Percentiles rank a stretch among this genome's conserved stretches.
phyloP scores from a whole-genome alignment of 2,329 filamentous ascomycete species.

The Alternaria rosae region DNA sequence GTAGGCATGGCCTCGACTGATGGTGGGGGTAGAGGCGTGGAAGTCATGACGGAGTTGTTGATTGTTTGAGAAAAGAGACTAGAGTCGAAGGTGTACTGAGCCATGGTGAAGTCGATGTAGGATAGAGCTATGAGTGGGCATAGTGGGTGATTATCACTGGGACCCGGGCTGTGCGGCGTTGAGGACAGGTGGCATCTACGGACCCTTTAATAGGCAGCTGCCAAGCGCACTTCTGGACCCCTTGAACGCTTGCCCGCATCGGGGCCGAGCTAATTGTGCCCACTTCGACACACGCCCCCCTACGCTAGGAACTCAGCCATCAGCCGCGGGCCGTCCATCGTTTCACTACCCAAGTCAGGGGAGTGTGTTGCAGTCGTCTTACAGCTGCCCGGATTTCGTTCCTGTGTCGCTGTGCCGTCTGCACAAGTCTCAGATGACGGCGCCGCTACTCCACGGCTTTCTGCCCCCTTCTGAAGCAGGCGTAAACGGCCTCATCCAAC shows the following conservation, averaged over 20 bases:
- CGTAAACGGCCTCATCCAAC: constrained; percentile 8
- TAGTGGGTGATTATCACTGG: constrained; percentile 37
- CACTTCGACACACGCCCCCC: constrained; percentile 19
- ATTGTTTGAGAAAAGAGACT: constrained; percentile 31
- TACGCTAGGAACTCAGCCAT: constrained; percentile 23
- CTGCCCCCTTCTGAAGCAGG: neutral
- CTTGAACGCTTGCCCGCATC: constrained; percentile 25
- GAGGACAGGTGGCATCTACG: constrained; percentile 41
- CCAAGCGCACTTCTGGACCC: constrained; percentile 20
- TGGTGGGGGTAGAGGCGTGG: constrained; percentile 32
- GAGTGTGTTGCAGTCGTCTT: constrained; percentile 18
- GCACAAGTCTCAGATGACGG: neutral
- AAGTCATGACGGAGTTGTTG: constrained; percentile 33
- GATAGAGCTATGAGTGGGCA: constrained; percentile 40
- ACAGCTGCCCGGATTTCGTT: constrained; percentile 16
- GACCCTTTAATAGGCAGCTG: constrained; percentile 47
- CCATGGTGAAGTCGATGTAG: constrained; percentile 35
- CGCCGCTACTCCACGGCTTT: neutral
- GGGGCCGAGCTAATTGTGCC: constrained; percentile 8
- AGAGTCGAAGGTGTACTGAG: constrained; percentile 34
- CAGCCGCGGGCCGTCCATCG: constrained; percentile 34
- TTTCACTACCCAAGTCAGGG: constrained; percentile 36
- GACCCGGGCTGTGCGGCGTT: constrained; percentile 36
- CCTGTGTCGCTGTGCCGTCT: constrained; percentile 12
- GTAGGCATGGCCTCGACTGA: constrained; percentile 34